Percentiles rank a stretch among this genome's conserved stretches.
phyloP scores from a whole-genome alignment of 495 filamentous ascomycete genomes.

The Rostrohypoxylon terebratum region DNA sequence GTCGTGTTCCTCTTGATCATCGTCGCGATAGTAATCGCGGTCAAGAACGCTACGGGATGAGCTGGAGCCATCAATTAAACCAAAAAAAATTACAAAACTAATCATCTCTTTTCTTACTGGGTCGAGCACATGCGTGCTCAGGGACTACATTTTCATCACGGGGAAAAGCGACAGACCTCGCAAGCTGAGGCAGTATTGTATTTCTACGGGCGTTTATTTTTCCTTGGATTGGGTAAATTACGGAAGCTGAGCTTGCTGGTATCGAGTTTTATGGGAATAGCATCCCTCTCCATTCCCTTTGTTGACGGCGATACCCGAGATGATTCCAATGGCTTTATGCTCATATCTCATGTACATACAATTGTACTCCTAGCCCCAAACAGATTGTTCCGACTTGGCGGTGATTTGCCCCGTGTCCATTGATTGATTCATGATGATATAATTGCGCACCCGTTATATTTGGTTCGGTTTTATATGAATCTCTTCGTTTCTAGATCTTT shows the following conservation, averaged over 20 bases:
- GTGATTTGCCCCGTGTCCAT: not conserved
- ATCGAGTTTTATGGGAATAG: constrained; percentile 15
- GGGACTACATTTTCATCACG: not conserved
- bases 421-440: not conserved
- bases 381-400: constrained; percentile 8
- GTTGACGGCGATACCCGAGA: constrained; percentile 36
- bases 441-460: not conserved
- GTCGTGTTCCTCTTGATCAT: constrained; percentile 88
- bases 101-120: not conserved
- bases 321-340: constrained; percentile 34
- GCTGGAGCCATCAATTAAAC: not conserved
- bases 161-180: constrained; percentile 7
- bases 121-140: not conserved
- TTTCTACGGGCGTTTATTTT: constrained; percentile 26
- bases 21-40: constrained; percentile 57
- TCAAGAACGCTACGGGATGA: constrained; percentile 52
- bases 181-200: constrained; percentile 18
- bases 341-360: constrained; percentile 39
- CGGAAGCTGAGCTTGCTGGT: not conserved
- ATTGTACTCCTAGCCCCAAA: constrained; percentile 18
- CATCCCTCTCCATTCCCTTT: constrained; percentile 30
- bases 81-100: not conserved
- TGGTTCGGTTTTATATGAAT: not conserved
- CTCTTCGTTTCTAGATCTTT: not conserved
- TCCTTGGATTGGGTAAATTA: constrained; percentile 3